Evolutionary conservation across 2,329 filamentous ascomycete genomes (phyloP).

Genomic region (Beauveria sp.): DNA sequence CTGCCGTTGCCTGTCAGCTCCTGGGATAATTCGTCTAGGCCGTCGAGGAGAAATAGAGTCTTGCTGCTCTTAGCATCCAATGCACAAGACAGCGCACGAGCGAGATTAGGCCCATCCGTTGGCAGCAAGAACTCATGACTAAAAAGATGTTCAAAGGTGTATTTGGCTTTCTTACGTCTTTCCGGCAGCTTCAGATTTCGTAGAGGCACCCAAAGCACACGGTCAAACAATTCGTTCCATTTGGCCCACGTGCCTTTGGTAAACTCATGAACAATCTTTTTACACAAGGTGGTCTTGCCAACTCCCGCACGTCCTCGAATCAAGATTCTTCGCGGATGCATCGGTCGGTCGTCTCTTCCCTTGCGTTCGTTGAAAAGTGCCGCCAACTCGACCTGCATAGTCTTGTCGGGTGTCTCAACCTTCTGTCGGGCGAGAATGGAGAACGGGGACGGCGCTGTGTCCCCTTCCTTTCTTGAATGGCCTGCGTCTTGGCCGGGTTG

Average conservation of each 20-base stretch:
- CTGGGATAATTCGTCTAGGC: background rate
- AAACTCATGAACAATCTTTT: slow-evolving; percentile 32
- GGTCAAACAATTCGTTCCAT: slow-evolving; percentile 15
- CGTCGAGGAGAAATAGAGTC: slow-evolving; percentile 35
- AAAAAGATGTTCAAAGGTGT: slow-evolving; percentile 20
- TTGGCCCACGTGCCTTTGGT: slow-evolving; percentile 10
- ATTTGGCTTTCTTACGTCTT: slow-evolving; percentile 9
- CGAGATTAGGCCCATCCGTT: background rate
- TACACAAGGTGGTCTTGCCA: slow-evolving; percentile 34
- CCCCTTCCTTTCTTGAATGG: background rate
- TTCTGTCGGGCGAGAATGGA: background rate
- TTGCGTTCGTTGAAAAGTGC: background rate
- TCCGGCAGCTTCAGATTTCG: slow-evolving; percentile 23
- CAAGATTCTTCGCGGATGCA: slow-evolving; percentile 20
- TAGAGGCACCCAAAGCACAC: slow-evolving; percentile 33
- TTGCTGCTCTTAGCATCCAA: slow-evolving; percentile 6
- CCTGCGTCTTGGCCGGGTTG: slow-evolving; percentile 9
- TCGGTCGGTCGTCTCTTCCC: background rate
- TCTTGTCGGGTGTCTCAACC: background rate
- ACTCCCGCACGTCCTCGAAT: slow-evolving; percentile 30
- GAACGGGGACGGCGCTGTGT: background rate
- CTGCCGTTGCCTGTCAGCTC: background rate
- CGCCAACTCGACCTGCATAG: background rate
- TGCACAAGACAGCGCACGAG: no score
- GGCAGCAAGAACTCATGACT: slow-evolving; percentile 22